A percentile compares a stretch with the other conserved stretches of the same genome.
Conservation (phyloP, 805 yeast species). For the Soucietia sequanensis region DNA sequence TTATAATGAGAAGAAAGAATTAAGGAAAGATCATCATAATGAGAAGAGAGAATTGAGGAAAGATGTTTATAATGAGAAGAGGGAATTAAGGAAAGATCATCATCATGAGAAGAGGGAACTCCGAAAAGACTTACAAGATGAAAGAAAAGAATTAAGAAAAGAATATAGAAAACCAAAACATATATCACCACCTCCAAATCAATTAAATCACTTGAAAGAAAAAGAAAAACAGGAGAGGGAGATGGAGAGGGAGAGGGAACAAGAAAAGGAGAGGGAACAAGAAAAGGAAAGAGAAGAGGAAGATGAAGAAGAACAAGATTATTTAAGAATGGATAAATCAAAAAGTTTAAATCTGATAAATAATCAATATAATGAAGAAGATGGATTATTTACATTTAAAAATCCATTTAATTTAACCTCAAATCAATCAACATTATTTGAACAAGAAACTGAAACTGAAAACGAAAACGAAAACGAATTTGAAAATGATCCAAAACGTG, state of each 20-base stretch:
- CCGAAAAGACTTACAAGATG: background rate
- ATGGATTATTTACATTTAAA: constrained; percentile 6
- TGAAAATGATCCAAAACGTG: background rate
- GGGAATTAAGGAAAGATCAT: constrained; percentile 4
- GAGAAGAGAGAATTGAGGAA: constrained; percentile 6
- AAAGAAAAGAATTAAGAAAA: constrained; percentile 4
- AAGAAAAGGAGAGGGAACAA: no score
- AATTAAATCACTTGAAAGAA: no score
- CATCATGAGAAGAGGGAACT: constrained; percentile 6
- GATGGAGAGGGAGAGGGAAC: no score
- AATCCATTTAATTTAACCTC: constrained; percentile 8
- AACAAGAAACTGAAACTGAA: background rate
- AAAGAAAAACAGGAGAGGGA: no score
- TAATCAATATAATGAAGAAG: no score
- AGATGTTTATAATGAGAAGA: constrained; percentile 1
- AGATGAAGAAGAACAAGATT: background rate
- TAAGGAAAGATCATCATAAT: constrained; percentile 4
- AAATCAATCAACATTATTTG: no score
- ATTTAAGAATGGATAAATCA: no score
- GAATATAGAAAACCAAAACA: no score
- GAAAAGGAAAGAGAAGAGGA: background rate
- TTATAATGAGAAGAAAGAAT: constrained; percentile 5
- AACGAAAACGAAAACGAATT: background rate
- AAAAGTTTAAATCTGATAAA: no score
- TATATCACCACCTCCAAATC: no score